phyloP scores from a whole-genome alignment of 208 protist species.

The Trichomonas gallinae region DNA sequence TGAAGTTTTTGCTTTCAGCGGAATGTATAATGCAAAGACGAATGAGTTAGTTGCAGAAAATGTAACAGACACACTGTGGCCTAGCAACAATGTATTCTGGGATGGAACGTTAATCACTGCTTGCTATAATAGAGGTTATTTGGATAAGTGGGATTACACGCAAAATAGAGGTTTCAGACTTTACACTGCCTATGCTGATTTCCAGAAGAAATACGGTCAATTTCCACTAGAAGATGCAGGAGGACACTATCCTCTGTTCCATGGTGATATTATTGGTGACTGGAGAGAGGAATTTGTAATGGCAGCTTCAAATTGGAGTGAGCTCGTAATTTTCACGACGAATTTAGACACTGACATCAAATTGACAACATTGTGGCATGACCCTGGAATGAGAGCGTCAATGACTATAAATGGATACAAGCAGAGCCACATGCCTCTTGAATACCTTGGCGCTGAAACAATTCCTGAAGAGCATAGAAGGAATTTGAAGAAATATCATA shows the following conservation, averaged over 20 bases:
- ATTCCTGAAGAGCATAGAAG: not conserved
- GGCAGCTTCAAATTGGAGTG: not conserved
- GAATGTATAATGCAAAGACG: not conserved
- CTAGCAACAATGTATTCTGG: not conserved
- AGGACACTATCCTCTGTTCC: not conserved
- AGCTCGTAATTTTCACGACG: not conserved
- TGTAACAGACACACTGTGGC: not conserved
- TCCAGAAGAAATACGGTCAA: not conserved
- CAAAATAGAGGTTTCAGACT: not conserved
- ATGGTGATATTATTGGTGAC: constrained; percentile 3
- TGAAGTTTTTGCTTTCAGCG: not conserved
- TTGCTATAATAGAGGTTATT: not conserved
- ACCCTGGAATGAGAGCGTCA: not conserved
- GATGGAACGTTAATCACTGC: not conserved
- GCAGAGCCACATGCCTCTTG: not conserved
- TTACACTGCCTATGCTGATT: not conserved
- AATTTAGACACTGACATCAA: not conserved
- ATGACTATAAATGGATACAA: constrained; percentile 12
- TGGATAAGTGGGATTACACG: not conserved
- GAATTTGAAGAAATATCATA: not conserved
- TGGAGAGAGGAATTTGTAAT: constrained; percentile 8
- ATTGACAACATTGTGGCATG: not conserved
- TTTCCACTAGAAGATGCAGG: not conserved
- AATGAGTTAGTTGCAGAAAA: not conserved
- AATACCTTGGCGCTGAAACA: not conserved